These are phyloP conservation scores for Westerdykella ornata DNA, from an alignment of 2,329 filamentous ascomycete genomes.

Conservation along the genomic window DNA sequence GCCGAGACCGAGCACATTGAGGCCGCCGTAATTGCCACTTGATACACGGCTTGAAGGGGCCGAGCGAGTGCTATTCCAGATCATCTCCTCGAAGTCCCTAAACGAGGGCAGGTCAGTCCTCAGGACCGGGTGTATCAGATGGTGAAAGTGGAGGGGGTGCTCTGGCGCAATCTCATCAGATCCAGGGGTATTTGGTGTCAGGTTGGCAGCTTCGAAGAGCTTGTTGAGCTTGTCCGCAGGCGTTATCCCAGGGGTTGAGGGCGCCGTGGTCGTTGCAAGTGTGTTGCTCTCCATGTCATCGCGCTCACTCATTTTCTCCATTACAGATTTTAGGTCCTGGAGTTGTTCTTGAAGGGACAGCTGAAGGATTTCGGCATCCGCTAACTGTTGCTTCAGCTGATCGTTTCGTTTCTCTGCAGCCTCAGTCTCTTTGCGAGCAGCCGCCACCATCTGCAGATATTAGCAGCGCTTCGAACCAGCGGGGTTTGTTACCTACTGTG, in stretches of 20 bases:
- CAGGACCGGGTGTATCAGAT: slow-evolving; percentile 76
- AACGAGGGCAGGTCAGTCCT: slow-evolving; percentile 75
- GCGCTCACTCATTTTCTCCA: slow-evolving; percentile 76
- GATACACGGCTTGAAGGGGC: slow-evolving; percentile 60
- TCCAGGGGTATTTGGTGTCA: slow-evolving; percentile 45
- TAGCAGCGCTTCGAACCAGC: too few species aligned
- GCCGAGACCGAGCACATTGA: slow-evolving; percentile 54
- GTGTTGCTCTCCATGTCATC: slow-evolving; percentile 65
- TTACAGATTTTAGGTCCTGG: slow-evolving; percentile 80
- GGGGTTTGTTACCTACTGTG: slow-evolving; percentile 48
- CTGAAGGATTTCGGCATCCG: slow-evolving; percentile 78
- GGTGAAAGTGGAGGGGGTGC: slow-evolving; percentile 66
- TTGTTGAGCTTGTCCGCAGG: slow-evolving; percentile 52
- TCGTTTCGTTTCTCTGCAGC: slow-evolving; percentile 77
- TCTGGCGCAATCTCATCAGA: slow-evolving; percentile 53
- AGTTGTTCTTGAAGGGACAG: slow-evolving; percentile 90
- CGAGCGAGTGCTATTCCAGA: slow-evolving; percentile 56
- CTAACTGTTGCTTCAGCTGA: slow-evolving; percentile 75
- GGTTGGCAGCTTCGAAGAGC: slow-evolving; percentile 55
- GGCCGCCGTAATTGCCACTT: slow-evolving; percentile 62
- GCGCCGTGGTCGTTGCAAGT: slow-evolving; percentile 58
- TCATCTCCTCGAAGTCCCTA: slow-evolving; percentile 75
- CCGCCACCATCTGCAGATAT: slow-evolving; percentile 69
- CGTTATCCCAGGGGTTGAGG: slow-evolving; percentile 68
- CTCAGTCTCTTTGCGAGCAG: slow-evolving; percentile 78